Percentiles rank a stretch among this genome's conserved stretches.
These are phyloP conservation scores for Dictyostelium discoideum DNA, from an alignment of 78 protist species.

Conservation along the genomic window dicty_2.7 NC_007089.4:102501-103000, in stretches of 20 bases:
- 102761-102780: background rate
- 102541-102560: background rate
- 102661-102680: background rate
- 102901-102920: conserved; percentile 18
- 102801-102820: conserved; percentile 61
- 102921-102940: conserved; percentile 52
- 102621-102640: background rate
- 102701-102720: background rate
- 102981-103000: conserved; percentile 37
- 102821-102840: background rate
- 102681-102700: conserved; percentile 13
- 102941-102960: conserved; percentile 78
- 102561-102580: no score
- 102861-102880: conserved; percentile 36
- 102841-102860: background rate
- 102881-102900: conserved; percentile 35
- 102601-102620: background rate
- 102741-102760: background rate
- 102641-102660: background rate
- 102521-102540: background rate
- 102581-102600: background rate
- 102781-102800: background rate
- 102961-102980: conserved; percentile 24
- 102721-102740: background rate
- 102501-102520: no score